phyloP scores from a whole-genome alignment of 345 rosid species.

The Syzygium jambos region DNA sequence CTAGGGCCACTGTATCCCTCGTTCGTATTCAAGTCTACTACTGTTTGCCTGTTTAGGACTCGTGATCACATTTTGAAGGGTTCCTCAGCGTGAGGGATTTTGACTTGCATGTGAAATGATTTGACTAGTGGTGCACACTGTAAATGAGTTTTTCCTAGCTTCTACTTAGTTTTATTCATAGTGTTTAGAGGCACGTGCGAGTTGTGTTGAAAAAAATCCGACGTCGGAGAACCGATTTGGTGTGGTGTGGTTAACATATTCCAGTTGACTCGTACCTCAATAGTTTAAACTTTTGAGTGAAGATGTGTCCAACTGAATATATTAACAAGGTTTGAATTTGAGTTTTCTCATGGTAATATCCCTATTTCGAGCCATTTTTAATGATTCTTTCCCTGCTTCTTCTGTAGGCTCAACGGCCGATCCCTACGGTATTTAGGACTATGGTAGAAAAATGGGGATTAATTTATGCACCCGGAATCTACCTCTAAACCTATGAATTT shows the following conservation, averaged over 20 bases:
- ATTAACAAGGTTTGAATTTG: neutral
- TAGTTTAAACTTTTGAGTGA: accelerated
- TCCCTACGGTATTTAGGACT: neutral
- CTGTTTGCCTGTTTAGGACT: neutral
- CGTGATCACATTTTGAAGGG: neutral
- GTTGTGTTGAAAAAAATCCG: neutral
- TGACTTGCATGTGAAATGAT: neutral
- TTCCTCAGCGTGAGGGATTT: neutral
- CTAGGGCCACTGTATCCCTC: neutral
- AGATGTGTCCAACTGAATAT: neutral
- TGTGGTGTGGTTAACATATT: neutral
- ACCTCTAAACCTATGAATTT: neutral
- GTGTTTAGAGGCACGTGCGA: accelerated
- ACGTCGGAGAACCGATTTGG: too few species aligned
- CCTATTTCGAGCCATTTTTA: neutral
- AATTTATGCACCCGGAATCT: neutral
- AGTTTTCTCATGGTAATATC: neutral
- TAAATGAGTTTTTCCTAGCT: neutral
- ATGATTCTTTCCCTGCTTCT: neutral
- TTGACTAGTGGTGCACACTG: neutral
- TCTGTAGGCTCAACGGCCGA: neutral
- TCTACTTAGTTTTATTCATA: neutral
- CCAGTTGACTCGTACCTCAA: neutral
- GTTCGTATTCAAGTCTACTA: neutral
- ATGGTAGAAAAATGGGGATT: neutral